phyloP scores from a whole-genome alignment of 2,329 filamentous ascomycete genomes.

The Verticillium dahliae region DNA sequence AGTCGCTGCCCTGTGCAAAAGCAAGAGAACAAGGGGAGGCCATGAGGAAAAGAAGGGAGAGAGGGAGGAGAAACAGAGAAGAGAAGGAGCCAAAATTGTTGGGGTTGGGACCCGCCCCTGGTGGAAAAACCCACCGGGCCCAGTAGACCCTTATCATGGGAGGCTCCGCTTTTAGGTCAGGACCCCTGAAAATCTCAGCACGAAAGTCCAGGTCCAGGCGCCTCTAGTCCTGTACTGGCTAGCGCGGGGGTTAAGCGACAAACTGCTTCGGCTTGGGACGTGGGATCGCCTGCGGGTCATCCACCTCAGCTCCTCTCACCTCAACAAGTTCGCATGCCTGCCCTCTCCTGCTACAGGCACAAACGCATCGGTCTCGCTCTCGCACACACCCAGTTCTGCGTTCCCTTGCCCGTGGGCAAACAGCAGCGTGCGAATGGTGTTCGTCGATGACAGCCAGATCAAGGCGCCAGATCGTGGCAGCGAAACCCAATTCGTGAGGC shows the following conservation, averaged over 20 bases:
- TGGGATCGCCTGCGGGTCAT: neutral
- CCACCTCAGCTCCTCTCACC: neutral
- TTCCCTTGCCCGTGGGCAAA: neutral
- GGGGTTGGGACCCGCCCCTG: neutral
- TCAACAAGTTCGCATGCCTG: neutral
- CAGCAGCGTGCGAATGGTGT: neutral
- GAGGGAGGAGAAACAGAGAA: slow-evolving; percentile 1
- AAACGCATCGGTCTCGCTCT: neutral
- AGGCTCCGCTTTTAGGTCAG: neutral
- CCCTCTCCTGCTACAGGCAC: neutral
- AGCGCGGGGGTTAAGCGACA: neutral
- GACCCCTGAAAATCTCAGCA: neutral
- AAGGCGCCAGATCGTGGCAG: neutral
- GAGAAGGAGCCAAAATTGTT: neutral
- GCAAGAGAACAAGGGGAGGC: neutral
- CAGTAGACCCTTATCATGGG: neutral
- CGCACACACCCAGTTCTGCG: neutral
- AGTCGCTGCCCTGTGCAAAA: neutral
- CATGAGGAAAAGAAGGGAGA: neutral
- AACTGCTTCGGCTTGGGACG: slow-evolving; percentile 1
- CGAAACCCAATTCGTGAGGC: neutral
- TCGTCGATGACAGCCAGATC: neutral
- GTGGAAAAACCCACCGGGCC: neutral
- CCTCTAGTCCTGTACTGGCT: neutral
- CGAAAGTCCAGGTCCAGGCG: neutral